phyloP scores from a whole-genome alignment of 331 rosid genomes.

The Malus hybrid region DNA sequence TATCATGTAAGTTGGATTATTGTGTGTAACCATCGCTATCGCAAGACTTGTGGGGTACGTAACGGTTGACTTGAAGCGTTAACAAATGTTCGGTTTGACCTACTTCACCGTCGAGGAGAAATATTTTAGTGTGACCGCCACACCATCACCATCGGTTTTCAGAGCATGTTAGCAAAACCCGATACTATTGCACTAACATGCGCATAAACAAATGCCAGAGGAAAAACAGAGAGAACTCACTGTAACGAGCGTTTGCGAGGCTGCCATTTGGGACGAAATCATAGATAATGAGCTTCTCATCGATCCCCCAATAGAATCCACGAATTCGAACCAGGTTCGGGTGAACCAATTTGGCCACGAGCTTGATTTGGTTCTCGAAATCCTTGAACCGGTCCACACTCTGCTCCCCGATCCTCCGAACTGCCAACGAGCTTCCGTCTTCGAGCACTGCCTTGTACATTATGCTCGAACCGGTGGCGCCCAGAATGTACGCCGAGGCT shows the following conservation, averaged over 20 bases:
- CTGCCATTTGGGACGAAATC: slow-evolving; percentile 91
- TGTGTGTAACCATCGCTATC: slow-evolving; percentile 16
- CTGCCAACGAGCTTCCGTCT: slow-evolving; percentile 69
- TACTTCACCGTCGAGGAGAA: slow-evolving; percentile 40
- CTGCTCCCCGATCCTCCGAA: slow-evolving; percentile 82
- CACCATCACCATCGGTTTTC: background rate
- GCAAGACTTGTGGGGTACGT: background rate
- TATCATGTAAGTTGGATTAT: background rate
- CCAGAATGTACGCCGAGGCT: slow-evolving; percentile 84
- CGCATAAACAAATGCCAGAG: background rate
- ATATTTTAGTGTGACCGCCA: no score
- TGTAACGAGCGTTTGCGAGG: slow-evolving; percentile 93
- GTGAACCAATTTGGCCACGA: slow-evolving; percentile 73
- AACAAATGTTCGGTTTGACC: slow-evolving; percentile 34
- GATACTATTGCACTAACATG: slow-evolving; percentile 2
- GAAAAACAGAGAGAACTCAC: slow-evolving; percentile 29
- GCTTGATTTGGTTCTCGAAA: slow-evolving; percentile 70
- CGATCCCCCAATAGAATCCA: slow-evolving; percentile 84
- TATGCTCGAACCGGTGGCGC: slow-evolving; percentile 94
- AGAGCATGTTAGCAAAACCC: background rate
- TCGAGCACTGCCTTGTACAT: slow-evolving; percentile 94
- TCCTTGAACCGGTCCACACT: slow-evolving; percentile 78
- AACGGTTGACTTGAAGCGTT: slow-evolving; percentile 46
- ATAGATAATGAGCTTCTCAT: slow-evolving; percentile 89
- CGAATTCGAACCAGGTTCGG: slow-evolving; percentile 82